Conservation (phyloP, 805 yeast species). For the Maudiozyma serrabonitensis region DNA sequence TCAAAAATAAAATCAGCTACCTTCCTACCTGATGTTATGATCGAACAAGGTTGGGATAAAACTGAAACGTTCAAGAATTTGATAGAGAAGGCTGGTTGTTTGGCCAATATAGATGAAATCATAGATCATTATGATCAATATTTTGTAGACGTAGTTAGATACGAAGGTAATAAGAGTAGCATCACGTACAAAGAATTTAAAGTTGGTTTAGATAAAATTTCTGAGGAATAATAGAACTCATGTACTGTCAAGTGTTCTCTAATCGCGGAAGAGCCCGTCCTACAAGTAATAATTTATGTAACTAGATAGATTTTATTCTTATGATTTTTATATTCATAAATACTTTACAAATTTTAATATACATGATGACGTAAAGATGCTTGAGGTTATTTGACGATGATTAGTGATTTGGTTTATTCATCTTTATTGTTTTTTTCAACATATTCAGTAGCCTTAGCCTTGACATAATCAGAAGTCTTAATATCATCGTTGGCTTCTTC, state of each 20-base stretch:
- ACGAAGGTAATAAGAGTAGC: slow-evolving; percentile 43
- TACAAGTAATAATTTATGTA: background rate
- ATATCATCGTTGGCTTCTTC: slow-evolving; percentile 64
- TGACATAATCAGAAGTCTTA: slow-evolving; percentile 71
- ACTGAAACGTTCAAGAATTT: slow-evolving; percentile 61
- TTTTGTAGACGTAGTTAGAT: slow-evolving; percentile 40
- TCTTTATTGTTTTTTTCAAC: slow-evolving; percentile 31
- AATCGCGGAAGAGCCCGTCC: too few species aligned
- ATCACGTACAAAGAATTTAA: slow-evolving; percentile 36
- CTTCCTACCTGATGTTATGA: slow-evolving; percentile 83
- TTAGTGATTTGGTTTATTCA: slow-evolving; percentile 1
- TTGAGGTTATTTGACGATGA: background rate
- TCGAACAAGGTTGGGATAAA: slow-evolving; percentile 70
- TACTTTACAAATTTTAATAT: slow-evolving; percentile 2
- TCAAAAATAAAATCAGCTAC: slow-evolving; percentile 55
- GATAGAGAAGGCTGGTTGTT: slow-evolving; percentile 60
- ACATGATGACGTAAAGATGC: background rate
- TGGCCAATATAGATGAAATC: slow-evolving; percentile 21
- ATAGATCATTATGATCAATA: slow-evolving; percentile 27
- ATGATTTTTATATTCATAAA: background rate
- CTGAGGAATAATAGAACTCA: background rate
- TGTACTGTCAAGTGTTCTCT: too few species aligned
- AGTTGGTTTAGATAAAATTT: slow-evolving; percentile 3
- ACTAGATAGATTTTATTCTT: background rate
- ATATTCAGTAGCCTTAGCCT: slow-evolving; percentile 81